Conservation (phyloP, 2,329 filamentous ascomycete genomes). For the Fusarium chlamydosporum region DNA sequence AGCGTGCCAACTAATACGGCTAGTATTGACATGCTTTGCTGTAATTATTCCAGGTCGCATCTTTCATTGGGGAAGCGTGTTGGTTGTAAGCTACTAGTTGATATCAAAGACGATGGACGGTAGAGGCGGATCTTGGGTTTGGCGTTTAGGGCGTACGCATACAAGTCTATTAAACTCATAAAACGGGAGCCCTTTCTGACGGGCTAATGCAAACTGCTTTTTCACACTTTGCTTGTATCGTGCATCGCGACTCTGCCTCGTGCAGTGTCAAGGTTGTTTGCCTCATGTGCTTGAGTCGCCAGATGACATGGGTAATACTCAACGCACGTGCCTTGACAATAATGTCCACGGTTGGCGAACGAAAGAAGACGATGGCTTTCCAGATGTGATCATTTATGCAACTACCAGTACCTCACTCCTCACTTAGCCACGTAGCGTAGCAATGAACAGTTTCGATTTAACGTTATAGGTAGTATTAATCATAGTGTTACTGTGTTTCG, state of each 20-base stretch:
- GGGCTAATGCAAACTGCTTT: slow-evolving; percentile 15
- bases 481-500: background rate
- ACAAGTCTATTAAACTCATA: slow-evolving; percentile 29
- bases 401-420: background rate
- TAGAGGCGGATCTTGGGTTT: slow-evolving; percentile 32
- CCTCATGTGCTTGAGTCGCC: slow-evolving; percentile 11
- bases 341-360: slow-evolving; percentile 3
- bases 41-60: slow-evolving; percentile 5
- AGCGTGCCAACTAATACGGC: slow-evolving; percentile 52
- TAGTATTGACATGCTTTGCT: background rate
- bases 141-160: slow-evolving; percentile 47
- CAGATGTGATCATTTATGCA: background rate
- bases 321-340: slow-evolving; percentile 19
- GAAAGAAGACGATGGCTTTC: background rate
- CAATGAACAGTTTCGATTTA: background rate
- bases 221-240: background rate
- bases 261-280: background rate
- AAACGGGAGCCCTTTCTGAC: slow-evolving; percentile 23
- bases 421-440: background rate
- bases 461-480: background rate
- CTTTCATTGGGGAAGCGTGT: slow-evolving; percentile 14
- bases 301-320: slow-evolving; percentile 22
- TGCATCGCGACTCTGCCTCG: background rate
- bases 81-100: slow-evolving; percentile 43
- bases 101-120: slow-evolving; percentile 39